phyloP scores from a whole-genome alignment of 2,329 filamentous ascomycete genomes.

The Ophiocordyceps camponoti-floridani region DNA sequence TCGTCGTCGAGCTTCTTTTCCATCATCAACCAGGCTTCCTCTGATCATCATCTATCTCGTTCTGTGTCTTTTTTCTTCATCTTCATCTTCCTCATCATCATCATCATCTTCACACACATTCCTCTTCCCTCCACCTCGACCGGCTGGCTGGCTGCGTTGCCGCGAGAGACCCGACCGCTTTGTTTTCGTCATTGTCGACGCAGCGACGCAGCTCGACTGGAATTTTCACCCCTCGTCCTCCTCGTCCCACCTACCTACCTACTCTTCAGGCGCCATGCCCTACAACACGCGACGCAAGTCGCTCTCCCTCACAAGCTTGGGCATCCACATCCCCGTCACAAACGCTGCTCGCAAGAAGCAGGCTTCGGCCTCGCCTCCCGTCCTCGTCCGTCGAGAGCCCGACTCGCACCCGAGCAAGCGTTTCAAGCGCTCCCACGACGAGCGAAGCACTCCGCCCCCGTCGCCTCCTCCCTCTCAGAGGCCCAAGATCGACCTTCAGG shows the following conservation, averaged over 20 bases:
- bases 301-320: slow-evolving; percentile 77
- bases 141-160: too few species aligned
- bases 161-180: too few species aligned
- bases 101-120: too few species aligned
- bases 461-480: slow-evolving; percentile 13
- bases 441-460: slow-evolving; percentile 49
- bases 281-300: slow-evolving; percentile 97
- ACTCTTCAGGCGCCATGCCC: slow-evolving; percentile 46
- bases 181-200: too few species aligned
- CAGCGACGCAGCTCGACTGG: too few species aligned
- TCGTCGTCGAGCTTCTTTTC: too few species aligned
- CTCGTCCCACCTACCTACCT: too few species aligned
- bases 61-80: background rate
- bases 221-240: too few species aligned
- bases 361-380: slow-evolving; percentile 10
- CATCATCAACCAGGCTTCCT: background rate
- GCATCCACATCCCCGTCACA: slow-evolving; percentile 67
- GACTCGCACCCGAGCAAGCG: slow-evolving; percentile 39
- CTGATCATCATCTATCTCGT: background rate
- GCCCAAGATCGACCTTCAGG: slow-evolving; percentile 43
- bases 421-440: slow-evolving; percentile 62
- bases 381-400: slow-evolving; percentile 7
- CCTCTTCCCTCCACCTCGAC: too few species aligned
- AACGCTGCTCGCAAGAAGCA: slow-evolving; percentile 33
- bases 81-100: background rate